Base-by-base conservation (phyloP, 1,284 basidiomycete species). In the Trichosporon asahii region DNA sequence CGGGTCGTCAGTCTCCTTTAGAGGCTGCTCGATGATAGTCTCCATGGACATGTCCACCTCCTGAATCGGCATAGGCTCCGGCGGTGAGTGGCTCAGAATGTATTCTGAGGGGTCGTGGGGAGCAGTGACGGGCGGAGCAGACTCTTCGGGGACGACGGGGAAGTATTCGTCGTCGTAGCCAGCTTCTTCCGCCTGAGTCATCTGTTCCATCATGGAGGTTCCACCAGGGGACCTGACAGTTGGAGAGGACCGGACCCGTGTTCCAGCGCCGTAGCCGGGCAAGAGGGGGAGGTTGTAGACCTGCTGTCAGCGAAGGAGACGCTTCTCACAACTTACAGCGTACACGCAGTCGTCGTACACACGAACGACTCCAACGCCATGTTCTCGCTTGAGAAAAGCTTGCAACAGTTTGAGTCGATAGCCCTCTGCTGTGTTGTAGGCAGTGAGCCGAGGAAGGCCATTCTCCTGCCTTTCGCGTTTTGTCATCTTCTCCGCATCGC, bases 271-370 rank as follows among this genome's bases (percentile, higher is more conserved):
- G 78, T 98, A 98, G 0, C 95, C 95, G 3, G 95, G 93, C 4
- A 98, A 86, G 0, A 98, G 86, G 0, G 95, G 95, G 1, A 96
- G 87, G 79, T 94, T 92, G 78, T 98, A 98, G 83, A 94, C 90
- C 93, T 92, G 73, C 7, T 63, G 66, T 57, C 64, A 55, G 68
- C 18, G 3, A 8, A 11, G 8, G 23, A n/a, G 46, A 14, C n/a
- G 9, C 23, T 4, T 6, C n/a, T n/a, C 18, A 18, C 14, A 21
- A 88, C 91, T 83, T 73, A 95, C 93, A 65, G 90, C 92, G 84
- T 95, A 98, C 73, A 94, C 85, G 2, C 94, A 95, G 82, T 98
- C 95, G 79, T 98, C 95, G 78, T 93, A 98, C 1, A 94, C 88
- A 68, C 95, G 86, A 4, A 84, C 81, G 0, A 95, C 94, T 0